Evolutionary conservation across 306 rosid species (phyloP).

Genomic region (Echinosophora koreensis): DNA sequence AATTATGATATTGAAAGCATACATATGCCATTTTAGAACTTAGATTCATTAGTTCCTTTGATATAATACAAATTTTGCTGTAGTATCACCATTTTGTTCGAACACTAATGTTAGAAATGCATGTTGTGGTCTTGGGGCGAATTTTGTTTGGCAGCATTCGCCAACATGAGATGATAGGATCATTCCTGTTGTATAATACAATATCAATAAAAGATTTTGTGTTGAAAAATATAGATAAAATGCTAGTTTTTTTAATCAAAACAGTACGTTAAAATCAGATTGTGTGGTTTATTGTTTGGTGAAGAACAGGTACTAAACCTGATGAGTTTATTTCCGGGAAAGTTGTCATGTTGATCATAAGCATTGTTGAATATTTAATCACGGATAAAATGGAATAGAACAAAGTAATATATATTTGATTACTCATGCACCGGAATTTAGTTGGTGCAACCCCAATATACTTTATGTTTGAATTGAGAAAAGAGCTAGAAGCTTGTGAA

Average conservation of each 20-base stretch:
- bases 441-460: too few species aligned
- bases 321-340: too few species aligned
- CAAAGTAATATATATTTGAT: too few species aligned
- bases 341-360: too few species aligned
- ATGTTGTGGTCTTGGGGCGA: background rate
- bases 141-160: too few species aligned
- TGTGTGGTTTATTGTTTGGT: too few species aligned
- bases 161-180: background rate
- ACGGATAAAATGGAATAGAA: too few species aligned
- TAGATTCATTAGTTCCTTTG: slow-evolving; percentile 38
- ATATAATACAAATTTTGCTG: slow-evolving; percentile 21
- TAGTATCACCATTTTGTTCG: slow-evolving; percentile 10
- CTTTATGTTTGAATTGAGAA: background rate
- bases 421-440: too few species aligned
- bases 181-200: background rate
- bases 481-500: background rate
- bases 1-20: slow-evolving; percentile 41
- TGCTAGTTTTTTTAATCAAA: background rate
- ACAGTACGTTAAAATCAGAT: background rate
- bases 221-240: background rate
- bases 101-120: slow-evolving; percentile 21
- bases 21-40: slow-evolving; percentile 39
- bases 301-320: too few species aligned
- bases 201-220: background rate
- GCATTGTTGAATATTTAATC: too few species aligned